These are phyloP conservation scores for Pyrenophora seminiperda DNA, from an alignment of 2,329 filamentous ascomycete genomes.

Conservation along the genomic window DNA sequence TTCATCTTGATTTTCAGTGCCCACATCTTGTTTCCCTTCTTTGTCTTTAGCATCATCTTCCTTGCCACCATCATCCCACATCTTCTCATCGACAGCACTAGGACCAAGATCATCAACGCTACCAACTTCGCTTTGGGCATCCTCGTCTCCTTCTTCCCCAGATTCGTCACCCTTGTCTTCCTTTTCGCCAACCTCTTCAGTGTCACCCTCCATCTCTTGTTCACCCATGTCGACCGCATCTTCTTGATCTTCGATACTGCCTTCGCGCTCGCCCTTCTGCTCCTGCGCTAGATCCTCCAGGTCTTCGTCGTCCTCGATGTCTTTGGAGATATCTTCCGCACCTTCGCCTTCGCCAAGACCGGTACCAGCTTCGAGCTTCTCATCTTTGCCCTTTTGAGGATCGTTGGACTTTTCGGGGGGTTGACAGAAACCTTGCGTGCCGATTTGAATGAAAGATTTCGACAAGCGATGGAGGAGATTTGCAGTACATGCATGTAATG, in stretches of 20 bases:
- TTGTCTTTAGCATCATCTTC: conserved; percentile 83
- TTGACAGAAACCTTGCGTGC: conserved; percentile 86
- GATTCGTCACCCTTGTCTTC: conserved; percentile 65
- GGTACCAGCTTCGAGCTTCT: conserved; percentile 87
- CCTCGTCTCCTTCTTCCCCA: conserved; percentile 57
- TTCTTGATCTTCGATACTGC: conserved; percentile 76
- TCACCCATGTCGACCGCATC: conserved; percentile 92
- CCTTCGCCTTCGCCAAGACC: conserved; percentile 95
- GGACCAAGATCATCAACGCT: conserved; percentile 90
- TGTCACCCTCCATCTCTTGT: conserved; percentile 87
- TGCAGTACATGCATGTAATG: conserved; percentile 71
- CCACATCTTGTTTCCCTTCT: conserved; percentile 64
- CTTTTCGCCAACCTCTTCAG: conserved; percentile 62
- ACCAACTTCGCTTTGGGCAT: conserved; percentile 85
- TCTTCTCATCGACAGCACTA: conserved; percentile 93
- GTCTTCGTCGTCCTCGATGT: conserved; percentile 92
- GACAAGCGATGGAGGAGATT: conserved; percentile 77
- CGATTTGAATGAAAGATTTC: conserved; percentile 77
- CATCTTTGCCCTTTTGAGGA: conserved; percentile 69
- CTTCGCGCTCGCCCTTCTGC: conserved; percentile 63
- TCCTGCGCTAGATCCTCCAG: conserved; percentile 89
- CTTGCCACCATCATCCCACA: conserved; percentile 89
- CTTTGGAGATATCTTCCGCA: conserved; percentile 96
- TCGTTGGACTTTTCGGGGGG: conserved; percentile 76
- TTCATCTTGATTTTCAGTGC: conserved; percentile 56